Conservation (phyloP, 2,329 filamentous ascomycete genomes). For the Arthrobotrys entomopaga region DNA sequence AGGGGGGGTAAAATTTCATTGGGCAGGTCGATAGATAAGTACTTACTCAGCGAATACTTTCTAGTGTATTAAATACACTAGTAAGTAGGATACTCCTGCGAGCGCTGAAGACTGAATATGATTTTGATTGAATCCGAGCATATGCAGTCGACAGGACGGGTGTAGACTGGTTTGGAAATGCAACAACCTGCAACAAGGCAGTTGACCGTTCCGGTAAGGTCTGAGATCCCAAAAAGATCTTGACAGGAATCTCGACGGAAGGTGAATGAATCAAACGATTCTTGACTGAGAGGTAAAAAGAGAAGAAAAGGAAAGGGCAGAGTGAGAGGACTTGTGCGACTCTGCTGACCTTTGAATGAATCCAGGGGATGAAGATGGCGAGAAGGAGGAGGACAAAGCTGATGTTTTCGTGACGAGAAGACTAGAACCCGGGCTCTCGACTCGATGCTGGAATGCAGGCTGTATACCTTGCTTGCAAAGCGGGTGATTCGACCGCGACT, state of each 20-base stretch:
- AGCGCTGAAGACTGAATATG: too few relatives aligned
- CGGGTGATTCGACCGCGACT: conserved; percentile 33
- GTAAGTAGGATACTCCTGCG: too few relatives aligned
- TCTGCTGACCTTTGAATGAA: conserved; percentile 28
- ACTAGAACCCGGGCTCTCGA: too few relatives aligned
- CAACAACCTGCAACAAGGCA: conserved; percentile 23
- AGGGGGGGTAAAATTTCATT: conserved; percentile 22
- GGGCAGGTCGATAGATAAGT: background rate
- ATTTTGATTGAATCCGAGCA: conserved; percentile 37
- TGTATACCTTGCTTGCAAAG: conserved; percentile 2
- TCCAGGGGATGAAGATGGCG: conserved; percentile 25
- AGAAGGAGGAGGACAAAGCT: conserved; percentile 5
- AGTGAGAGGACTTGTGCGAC: conserved; percentile 27
- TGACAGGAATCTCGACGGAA: background rate
- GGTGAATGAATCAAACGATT: background rate
- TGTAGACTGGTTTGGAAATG: conserved; percentile 27
- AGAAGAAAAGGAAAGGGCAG: background rate
- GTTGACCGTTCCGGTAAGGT: conserved; percentile 7
- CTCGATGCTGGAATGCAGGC: conserved; percentile 31
- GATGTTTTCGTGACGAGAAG: too few relatives aligned
- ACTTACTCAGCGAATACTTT: too few relatives aligned
- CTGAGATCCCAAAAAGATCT: background rate
- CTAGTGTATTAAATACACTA: too few relatives aligned
- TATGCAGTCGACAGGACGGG: conserved; percentile 6
- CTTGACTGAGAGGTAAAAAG: background rate